phyloP scores from a whole-genome alignment of 305 asterid species.

The Ilex paraguariensis region DNA sequence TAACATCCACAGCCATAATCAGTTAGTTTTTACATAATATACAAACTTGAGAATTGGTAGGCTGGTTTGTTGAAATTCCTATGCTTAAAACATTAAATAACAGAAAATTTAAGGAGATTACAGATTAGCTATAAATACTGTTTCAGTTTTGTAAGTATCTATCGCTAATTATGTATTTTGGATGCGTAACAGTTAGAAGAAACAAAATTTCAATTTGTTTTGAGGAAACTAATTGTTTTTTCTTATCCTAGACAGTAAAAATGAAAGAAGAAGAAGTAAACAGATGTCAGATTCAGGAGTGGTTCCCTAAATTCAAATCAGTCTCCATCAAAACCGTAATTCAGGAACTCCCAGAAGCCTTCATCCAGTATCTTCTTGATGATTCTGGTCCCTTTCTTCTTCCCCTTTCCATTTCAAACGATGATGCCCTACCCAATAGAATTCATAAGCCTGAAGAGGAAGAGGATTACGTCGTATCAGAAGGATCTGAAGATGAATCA shows the following conservation, averaged over 20 bases:
- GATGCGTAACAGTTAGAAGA: background rate
- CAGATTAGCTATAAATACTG: too few species aligned
- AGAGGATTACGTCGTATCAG: conserved; percentile 54
- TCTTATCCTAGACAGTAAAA: background rate
- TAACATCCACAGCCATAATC: too few species aligned
- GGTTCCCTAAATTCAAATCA: conserved; percentile 77
- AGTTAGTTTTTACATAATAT: too few species aligned
- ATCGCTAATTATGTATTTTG: background rate
- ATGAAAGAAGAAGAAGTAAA: conserved; percentile 75
- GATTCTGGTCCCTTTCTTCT: conserved; percentile 79
- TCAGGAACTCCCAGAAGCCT: conserved; percentile 72
- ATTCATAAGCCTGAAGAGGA: conserved; percentile 65
- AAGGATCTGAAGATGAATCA: conserved; percentile 70
- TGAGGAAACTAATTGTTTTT: background rate
- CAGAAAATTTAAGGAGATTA: too few species aligned
- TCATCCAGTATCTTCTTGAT: conserved; percentile 55
- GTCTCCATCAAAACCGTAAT: conserved; percentile 55
- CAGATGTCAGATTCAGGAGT: conserved; percentile 86
- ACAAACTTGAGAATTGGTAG: too few species aligned
- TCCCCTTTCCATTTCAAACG: conserved; percentile 57
- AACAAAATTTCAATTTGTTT: conserved; percentile 2
- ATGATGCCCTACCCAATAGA: conserved; percentile 80
- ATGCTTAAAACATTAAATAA: too few species aligned
- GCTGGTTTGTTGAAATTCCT: too few species aligned
- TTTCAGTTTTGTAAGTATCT: too few species aligned